phyloP scores from a whole-genome alignment of 73 alveolate genomes.

The Uronychia binucleata region DNA sequence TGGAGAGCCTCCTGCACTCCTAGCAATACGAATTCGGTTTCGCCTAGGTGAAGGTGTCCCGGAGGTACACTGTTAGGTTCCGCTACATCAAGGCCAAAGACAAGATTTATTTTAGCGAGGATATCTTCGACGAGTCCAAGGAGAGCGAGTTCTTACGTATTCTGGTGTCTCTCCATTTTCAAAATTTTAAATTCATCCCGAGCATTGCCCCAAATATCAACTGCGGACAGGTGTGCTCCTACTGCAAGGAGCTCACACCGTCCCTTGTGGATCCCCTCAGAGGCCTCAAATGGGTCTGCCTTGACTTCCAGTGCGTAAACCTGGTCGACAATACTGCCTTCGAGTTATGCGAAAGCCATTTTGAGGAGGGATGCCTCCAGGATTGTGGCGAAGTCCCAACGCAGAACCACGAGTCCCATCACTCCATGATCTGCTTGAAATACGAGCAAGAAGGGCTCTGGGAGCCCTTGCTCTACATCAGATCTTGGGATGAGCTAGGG shows the following conservation, averaged over 20 bases:
- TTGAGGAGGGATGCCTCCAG: neutral
- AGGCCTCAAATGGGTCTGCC: conserved; percentile 6
- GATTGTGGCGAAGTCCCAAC: neutral
- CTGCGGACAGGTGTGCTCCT: neutral
- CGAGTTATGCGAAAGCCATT: neutral
- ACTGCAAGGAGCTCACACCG: neutral
- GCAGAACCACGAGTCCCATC: neutral
- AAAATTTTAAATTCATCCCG: neutral
- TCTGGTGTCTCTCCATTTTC: neutral
- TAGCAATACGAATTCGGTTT: neutral
- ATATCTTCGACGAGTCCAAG: neutral
- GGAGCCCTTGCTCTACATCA: neutral
- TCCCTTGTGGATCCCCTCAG: neutral
- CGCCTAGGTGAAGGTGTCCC: neutral
- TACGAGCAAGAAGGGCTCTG: neutral
- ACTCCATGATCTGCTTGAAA: neutral
- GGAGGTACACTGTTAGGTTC: neutral
- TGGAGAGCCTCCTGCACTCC: neutral
- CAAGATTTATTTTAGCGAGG: conserved; percentile 1
- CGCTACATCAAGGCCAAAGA: neutral
- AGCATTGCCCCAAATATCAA: neutral
- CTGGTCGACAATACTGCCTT: neutral
- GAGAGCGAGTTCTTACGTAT: neutral
- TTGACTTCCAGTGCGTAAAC: neutral
- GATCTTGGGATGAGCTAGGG: neutral